A percentile compares a stretch with the other conserved stretches of the same genome.
These are phyloP conservation scores for Stagonosporopsis vannaccii DNA, from an alignment of 2,329 filamentous ascomycete genomes.

Conservation along the genomic window DNA sequence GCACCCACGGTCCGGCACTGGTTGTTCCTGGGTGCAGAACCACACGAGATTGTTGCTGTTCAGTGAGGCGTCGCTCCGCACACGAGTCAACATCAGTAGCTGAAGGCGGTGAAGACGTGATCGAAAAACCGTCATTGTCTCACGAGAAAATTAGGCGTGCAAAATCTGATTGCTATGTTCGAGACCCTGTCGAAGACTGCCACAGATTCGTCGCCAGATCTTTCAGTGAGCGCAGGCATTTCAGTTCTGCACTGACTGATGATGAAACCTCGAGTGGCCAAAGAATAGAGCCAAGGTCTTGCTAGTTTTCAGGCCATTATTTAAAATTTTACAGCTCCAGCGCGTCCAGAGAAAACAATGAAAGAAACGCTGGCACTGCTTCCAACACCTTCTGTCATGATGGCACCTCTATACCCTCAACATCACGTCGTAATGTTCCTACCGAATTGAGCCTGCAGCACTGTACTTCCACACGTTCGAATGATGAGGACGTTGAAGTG, in stretches of 20 bases:
- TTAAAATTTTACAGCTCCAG: too few relatives aligned
- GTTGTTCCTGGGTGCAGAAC: conserved; percentile 10
- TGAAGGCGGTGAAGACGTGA: conserved; percentile 27
- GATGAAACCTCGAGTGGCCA: neutral
- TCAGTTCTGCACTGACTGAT: conserved; percentile 15
- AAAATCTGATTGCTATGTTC: conserved; percentile 31
- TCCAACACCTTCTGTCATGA: conserved; percentile 33
- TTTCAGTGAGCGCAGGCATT: conserved; percentile 18
- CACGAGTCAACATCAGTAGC: conserved; percentile 23
- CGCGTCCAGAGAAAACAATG: neutral
- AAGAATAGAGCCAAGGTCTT: neutral
- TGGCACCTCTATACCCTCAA: conserved; percentile 25
- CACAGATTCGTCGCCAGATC: conserved; percentile 1
- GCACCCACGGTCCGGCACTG: neutral
- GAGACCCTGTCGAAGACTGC: conserved; percentile 25
- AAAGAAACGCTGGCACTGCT: conserved; percentile 16
- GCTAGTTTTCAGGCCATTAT: neutral
- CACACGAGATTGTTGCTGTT: neutral
- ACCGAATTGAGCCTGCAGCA: neutral
- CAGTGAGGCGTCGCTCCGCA: conserved; percentile 26
- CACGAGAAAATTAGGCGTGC: conserved; percentile 18
- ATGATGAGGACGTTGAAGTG: conserved; percentile 26
- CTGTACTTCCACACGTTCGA: neutral
- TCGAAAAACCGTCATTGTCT: neutral
- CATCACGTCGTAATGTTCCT: conserved; percentile 4